phyloP scores from a whole-genome alignment of 2,329 filamentous ascomycete species.

The Pseudogymnoascus sp. region DNA sequence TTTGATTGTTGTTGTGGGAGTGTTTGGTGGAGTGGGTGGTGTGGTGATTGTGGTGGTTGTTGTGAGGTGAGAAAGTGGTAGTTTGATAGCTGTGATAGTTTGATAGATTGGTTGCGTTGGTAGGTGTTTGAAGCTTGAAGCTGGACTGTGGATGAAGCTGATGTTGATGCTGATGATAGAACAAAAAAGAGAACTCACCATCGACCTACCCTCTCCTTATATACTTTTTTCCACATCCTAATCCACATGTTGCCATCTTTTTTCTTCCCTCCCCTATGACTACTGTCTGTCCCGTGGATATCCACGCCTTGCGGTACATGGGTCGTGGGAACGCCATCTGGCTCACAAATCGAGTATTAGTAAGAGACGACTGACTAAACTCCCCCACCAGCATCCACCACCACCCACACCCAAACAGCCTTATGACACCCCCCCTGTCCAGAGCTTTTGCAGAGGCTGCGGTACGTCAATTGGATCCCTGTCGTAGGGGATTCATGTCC shows the following conservation, averaged over 20 bases:
- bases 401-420: slow-evolving; percentile 1
- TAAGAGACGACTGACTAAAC: background rate
- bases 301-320: slow-evolving; percentile 8
- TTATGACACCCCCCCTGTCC: slow-evolving; percentile 7
- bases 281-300: background rate
- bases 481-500: background rate
- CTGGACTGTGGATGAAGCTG: background rate
- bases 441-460: slow-evolving; percentile 1
- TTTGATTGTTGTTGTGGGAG: background rate
- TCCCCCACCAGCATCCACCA: background rate
- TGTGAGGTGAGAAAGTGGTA: background rate
- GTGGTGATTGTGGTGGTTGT: background rate
- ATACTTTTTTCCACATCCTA: background rate
- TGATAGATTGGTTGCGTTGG: background rate
- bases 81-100: background rate
- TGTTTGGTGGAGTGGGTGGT: slow-evolving; percentile 2
- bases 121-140: background rate
- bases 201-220: background rate
- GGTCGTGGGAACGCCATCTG: background rate
- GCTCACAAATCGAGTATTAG: slow-evolving; percentile 3
- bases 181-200: background rate
- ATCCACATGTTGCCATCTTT: background rate
- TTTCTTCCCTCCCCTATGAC: background rate
- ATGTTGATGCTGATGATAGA: background rate
- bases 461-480: background rate